Evolutionary conservation across 371 early-diverging fungal species (phyloP), one percentile per base, ranked within the genome.

Genomic region (Haplosporangium sp.): DNA sequence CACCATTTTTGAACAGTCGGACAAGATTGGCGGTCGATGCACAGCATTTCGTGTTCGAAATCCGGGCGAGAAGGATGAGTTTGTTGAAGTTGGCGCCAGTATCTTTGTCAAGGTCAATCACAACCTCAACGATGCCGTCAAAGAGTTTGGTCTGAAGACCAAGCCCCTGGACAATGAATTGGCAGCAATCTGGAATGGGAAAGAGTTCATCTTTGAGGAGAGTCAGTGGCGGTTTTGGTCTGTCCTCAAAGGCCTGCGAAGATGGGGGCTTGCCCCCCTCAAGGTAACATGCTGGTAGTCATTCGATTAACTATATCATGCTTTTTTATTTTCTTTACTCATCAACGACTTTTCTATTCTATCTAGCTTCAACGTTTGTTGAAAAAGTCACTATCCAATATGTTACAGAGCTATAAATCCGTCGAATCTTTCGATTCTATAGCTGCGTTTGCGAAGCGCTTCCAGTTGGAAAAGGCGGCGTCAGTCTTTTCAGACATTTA

Each of bases 91-190:
- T 6, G 91, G 91, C 0, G 91, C 90, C 1, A 89, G 89, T 14
- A 87, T 91, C 59, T 91, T 88, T 80, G 84, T 91, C 23, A 84
- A 86, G 36, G 83, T 67, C 42, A 91, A 91, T 50, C 81, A 83
- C 56, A 80, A 91, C 58, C 56, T 91, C 11, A 82, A 85, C 62
- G 83, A 83, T 40, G 86, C 89, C 0, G 74, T 89, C 1, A 74
- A 86, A 40, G 69, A 71, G n/a, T 88, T 91, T 69, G 82, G 83
- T 0, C 61, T 91, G n/a, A 74, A 83, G 38, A 61, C 73, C 37
- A 70, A 80, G 53, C 20, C 67, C 7, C 18, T 77, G 64, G 63
- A 73, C 42, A 63, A 64, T 48, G 80, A 69, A 16, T 69, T 81
- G 21, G 18, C 85, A n/a, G 86, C 86, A 16, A 79, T 88, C 6